These are phyloP conservation scores for Babesia ovis DNA, from an alignment of 169 alveolate genomes.

Conservation along the genomic window DNA sequence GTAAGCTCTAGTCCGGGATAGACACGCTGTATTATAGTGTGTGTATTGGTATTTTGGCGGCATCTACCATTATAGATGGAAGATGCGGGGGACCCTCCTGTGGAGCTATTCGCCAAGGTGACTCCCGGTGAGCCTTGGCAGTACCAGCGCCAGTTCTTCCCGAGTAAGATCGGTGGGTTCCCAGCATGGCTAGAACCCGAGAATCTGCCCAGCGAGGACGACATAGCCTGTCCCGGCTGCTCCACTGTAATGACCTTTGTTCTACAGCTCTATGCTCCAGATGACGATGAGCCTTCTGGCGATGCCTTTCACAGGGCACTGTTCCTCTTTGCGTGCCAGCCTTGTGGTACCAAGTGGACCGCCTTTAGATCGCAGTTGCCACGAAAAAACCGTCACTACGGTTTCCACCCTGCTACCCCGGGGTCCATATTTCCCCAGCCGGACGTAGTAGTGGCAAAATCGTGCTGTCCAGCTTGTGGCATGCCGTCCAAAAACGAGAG, in stretches of 20 bases:
- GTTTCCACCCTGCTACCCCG: constrained; percentile 46
- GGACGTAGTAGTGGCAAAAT: constrained; percentile 13
- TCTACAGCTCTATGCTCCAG: constrained; percentile 78
- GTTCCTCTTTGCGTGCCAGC: constrained; percentile 70
- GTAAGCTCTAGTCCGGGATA: neutral
- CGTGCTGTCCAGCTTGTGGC: constrained; percentile 66
- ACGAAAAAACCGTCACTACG: constrained; percentile 68
- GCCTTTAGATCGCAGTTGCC: constrained; percentile 80
- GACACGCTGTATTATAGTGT: neutral
- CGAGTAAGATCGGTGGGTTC: constrained; percentile 77
- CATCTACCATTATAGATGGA: constrained; percentile 17
- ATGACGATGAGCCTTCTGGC: constrained; percentile 51
- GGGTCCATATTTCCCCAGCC: constrained; percentile 47
- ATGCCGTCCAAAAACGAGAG: constrained; percentile 40
- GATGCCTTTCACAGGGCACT: constrained; percentile 75
- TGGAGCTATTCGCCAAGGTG: constrained; percentile 55
- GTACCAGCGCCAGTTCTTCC: constrained; percentile 69
- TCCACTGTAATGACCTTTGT: constrained; percentile 69
- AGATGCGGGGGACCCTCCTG: constrained; percentile 4
- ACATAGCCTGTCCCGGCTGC: constrained; percentile 65
- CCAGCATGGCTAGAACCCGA: constrained; percentile 81
- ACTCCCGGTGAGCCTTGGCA: constrained; percentile 58
- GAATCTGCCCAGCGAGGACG: constrained; percentile 60
- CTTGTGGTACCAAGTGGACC: constrained; percentile 72
- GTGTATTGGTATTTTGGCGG: neutral